Evolutionary conservation across 495 filamentous ascomycete species (phyloP), one percentile per base, ranked within the genome.

Genomic region (Durotheca rogersii): DNA sequence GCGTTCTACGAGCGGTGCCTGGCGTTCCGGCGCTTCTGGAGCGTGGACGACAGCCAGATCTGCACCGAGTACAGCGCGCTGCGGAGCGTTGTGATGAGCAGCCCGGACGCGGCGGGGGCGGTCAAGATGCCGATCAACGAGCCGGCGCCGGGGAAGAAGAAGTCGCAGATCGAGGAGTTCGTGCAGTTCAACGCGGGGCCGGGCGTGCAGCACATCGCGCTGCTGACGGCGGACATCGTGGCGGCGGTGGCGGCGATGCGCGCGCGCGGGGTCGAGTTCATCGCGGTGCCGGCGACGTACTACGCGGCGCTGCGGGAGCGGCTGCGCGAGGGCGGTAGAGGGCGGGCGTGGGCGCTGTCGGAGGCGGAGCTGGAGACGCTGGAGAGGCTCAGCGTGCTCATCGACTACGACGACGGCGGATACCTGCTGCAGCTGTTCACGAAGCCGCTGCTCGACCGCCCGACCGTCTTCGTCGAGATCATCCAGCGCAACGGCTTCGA

Each of bases 41-140:
- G 80, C 27, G 89, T 95, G 23, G 90, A 96, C 65, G 90, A 95
- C 70, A 84, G 75, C 50, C 77, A 90, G 53, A 87, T 95, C 63
- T 87, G 81, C 76, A 94, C 89, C 62, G 89, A 93, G 55, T 96
- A 85, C 78, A 89, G 85, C 10, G 88, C 90, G 3, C 74, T 96
- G 18, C 85, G 83, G 64, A 85, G 80, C 58, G 81, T 95, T 54
- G 91, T 96, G 58, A 93, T 96, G 88, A 81, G 88, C 9, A 86
- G 82, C 1, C 86, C 87, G 68, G 83, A 89, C 36, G 68, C 23
- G 4, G 23, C 23, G 23, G 23, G 69, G 48, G 62, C 83, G 4
- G 85, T 96, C 56, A 95, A 95, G 67, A 96, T 96, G 88, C 91
- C 91, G 56, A 92, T 96, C 78, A 96, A 96, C 77, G 89, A 96